These are phyloP conservation scores for Middelhovenomyces tepae DNA, from an alignment of 805 yeast species.

Conservation along the genomic window DNA sequence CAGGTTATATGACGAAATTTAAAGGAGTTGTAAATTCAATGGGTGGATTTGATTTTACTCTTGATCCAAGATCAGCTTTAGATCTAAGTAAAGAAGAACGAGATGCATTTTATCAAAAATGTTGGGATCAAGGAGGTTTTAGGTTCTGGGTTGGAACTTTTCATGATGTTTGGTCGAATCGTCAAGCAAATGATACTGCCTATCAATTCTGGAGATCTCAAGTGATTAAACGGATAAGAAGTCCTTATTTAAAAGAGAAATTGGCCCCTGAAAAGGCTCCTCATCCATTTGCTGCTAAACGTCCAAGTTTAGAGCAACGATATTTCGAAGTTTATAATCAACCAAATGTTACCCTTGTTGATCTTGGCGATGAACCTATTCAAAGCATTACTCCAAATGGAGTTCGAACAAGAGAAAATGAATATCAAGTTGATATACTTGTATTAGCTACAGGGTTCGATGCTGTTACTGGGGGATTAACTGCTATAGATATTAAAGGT, in stretches of 20 bases:
- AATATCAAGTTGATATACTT: constrained; percentile 15
- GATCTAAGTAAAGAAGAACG: constrained; percentile 16
- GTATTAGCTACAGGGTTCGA: constrained; percentile 7
- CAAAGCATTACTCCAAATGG: constrained; percentile 18
- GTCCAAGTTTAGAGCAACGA: constrained; percentile 20
- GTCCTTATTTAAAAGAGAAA: constrained; percentile 16
- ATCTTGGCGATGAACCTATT: constrained; percentile 17
- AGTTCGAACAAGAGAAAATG: constrained; percentile 13
- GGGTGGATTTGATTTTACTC: constrained; percentile 17
- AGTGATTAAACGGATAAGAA: constrained; percentile 16
- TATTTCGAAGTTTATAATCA: constrained; percentile 23
- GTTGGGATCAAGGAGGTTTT: constrained; percentile 24
- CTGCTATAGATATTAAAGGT: constrained; percentile 1
- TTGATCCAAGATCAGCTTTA: constrained; percentile 11
- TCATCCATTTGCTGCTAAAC: constrained; percentile 21
- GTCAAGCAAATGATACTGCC: constrained; percentile 15
- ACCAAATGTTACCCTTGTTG: constrained; percentile 22
- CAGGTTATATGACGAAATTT: not conserved
- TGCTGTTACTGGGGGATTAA: constrained; percentile 3
- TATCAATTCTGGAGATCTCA: constrained; percentile 21
- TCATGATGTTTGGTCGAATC: constrained; percentile 15
- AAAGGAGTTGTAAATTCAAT: constrained; percentile 3
- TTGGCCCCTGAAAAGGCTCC: constrained; percentile 22
- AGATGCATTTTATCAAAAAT: constrained; percentile 16
- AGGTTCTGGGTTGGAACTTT: constrained; percentile 23